These are phyloP conservation scores for Carex scoparia DNA, from an alignment of 176 grass and related monocot species.

Conservation along the genomic window DNA sequence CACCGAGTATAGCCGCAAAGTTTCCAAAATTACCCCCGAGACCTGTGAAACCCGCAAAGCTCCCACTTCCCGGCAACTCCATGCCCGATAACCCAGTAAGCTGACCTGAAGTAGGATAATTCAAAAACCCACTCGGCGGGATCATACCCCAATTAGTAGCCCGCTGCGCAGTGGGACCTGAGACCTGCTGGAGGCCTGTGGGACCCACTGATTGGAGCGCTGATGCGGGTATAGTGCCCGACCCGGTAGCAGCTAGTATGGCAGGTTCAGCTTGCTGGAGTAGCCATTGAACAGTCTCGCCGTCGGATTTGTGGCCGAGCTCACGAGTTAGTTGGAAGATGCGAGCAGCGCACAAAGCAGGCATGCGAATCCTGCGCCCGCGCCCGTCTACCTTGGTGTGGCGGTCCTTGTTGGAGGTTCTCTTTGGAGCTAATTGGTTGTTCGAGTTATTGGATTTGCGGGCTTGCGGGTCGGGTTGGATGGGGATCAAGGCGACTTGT, in stretches of 20 bases:
- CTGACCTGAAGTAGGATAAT: conserved; percentile 11
- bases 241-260: conserved; percentile 39
- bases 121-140: not conserved
- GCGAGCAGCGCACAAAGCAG: conserved; percentile 40
- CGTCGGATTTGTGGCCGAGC: conserved; percentile 45
- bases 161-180: not conserved
- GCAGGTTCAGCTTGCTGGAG: conserved; percentile 43
- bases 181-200: not conserved
- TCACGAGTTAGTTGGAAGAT: conserved; percentile 49
- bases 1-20: conserved; percentile 32
- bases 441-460: conserved; percentile 15
- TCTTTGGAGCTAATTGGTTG: conserved; percentile 32
- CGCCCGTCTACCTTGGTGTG: conserved; percentile 49
- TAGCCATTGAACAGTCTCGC: conserved; percentile 48
- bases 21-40: conserved; percentile 22
- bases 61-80: conserved; percentile 17
- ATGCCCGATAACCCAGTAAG: conserved; percentile 10
- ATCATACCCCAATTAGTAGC: conserved; percentile 19
- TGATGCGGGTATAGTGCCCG: conserved; percentile 40
- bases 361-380: conserved; percentile 46
- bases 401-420: conserved; percentile 50
- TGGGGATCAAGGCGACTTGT: conserved; percentile 23
- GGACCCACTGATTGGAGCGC: conserved; percentile 30
- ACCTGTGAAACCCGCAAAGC: conserved; percentile 12
- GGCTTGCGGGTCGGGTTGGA: conserved; percentile 1